These are phyloP conservation scores for Fraxinus sp. DNA, from an alignment of 305 asterid genomes.

Conservation along the genomic window DNA sequence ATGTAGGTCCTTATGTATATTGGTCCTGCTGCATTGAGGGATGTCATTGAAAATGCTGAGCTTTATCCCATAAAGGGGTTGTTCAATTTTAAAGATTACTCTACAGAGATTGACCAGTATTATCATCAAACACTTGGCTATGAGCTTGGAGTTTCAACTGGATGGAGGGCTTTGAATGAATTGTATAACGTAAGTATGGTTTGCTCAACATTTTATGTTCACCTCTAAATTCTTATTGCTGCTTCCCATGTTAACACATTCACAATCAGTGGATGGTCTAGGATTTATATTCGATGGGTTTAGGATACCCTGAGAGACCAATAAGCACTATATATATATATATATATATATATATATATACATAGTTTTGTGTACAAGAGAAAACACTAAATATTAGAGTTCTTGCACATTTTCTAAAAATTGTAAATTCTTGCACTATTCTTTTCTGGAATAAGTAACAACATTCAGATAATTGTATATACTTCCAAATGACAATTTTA, in stretches of 20 bases:
- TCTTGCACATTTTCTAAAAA: neutral
- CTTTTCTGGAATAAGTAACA: neutral
- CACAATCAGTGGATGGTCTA: neutral
- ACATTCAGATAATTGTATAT: neutral
- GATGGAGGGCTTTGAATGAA: constrained; percentile 77
- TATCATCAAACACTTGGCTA: constrained; percentile 74
- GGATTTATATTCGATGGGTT: neutral
- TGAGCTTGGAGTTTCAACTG: constrained; percentile 91
- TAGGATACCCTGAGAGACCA: neutral
- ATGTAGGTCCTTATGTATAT: constrained; percentile 77
- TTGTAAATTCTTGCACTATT: neutral
- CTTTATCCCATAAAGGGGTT: constrained; percentile 84
- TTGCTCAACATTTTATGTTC: neutral
- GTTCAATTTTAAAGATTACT: constrained; percentile 70
- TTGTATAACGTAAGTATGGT: constrained; percentile 63
- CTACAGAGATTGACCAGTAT: constrained; percentile 71
- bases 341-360: no score
- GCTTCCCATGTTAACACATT: neutral
- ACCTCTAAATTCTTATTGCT: neutral
- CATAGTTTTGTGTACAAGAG: neutral
- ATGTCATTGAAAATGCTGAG: constrained; percentile 79
- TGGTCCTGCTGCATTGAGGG: constrained; percentile 78
- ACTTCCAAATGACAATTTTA: neutral
- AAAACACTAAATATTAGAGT: neutral
- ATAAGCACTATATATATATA: neutral